Evolutionary conservation across 345 rosid genomes (phyloP), one percentile per base, ranked within the genome.

Genomic region (Corchorus capsularis): DNA sequence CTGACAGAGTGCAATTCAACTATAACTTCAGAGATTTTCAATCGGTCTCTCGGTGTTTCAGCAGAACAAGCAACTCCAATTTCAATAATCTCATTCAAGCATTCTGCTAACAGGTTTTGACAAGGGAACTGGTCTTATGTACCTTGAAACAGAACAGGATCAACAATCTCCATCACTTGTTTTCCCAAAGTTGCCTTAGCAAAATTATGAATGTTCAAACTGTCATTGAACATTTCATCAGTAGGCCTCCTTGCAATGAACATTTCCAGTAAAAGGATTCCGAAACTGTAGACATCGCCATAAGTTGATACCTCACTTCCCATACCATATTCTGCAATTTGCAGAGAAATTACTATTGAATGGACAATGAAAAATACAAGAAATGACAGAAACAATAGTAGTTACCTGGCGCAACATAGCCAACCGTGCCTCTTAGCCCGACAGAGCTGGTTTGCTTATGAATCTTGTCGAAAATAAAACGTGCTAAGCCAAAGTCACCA

Each of bases 201-300:
- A 71, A 39, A 72, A 43, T 41, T 66, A 43, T 71, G 84, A 3
- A 82, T 75, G 65, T 66, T 80, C 12, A 73, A 22, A 9, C 63
- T 37, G 1, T 77, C 88, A 3, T 41, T 43, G 54, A 78, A 82
- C 75, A 63, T 57, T 5, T 72, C 73, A 35, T 82, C 74, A 0
- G 81, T 85, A 34, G 86, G 84, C 8, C 59, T 49, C 69, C 69
- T 73, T n/a, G 81, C 62, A 0, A 79, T 80, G 35, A 85, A 64
- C 71, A 80, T 61, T 75, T 85, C 84, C 15, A 82, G 15, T 63
- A 80, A 47, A 1, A 85, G 59, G 14, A 85, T 78, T 1, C 88
- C 84, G 34, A 35, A 82, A 11, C 83, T 78, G 16, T 80, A 76
- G 16, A 85, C 71, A 73, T 85, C 82, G 0, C 84, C 79, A 4